phyloP scores from a whole-genome alignment of 768 basidiomycete species.

The Roridomyces roridus region DNA sequence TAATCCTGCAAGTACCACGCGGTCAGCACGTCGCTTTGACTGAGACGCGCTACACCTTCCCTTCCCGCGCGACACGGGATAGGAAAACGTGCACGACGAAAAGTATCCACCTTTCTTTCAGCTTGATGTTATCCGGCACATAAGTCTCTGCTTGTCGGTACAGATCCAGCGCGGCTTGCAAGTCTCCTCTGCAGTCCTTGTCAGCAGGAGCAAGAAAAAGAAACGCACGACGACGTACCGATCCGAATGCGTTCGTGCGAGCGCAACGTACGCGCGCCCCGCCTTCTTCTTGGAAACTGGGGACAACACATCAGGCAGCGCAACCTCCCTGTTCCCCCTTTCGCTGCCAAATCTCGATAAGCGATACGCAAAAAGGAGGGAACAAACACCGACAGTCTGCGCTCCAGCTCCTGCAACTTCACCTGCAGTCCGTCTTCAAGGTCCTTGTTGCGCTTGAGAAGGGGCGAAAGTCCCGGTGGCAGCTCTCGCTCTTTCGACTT shows the following conservation, averaged over 20 bases:
- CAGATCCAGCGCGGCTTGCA: conserved; percentile 80
- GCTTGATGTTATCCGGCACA: conserved; percentile 85
- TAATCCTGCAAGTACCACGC: conserved; percentile 67
- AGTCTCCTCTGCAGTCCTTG: conserved; percentile 62
- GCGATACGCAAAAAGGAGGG: conserved; percentile 2
- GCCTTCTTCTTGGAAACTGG: conserved; percentile 82
- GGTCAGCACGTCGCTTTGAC: background rate
- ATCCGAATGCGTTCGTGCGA: conserved; percentile 81
- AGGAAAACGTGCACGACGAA: conserved; percentile 71
- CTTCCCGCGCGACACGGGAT: conserved; percentile 50
- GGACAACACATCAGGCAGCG: conserved; percentile 67
- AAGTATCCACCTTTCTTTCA: conserved; percentile 88
- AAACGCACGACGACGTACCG: conserved; percentile 55
- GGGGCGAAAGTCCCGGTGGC: conserved; percentile 62
- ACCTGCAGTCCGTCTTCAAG: conserved; percentile 70
- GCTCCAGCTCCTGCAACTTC: conserved; percentile 72
- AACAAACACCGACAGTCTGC: conserved; percentile 63
- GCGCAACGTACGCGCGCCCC: conserved; percentile 82
- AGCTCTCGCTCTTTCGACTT: conserved; percentile 1
- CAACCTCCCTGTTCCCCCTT: conserved; percentile 63
- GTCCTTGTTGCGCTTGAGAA: conserved; percentile 69
- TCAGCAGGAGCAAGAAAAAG: background rate
- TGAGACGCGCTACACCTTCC: conserved; percentile 18
- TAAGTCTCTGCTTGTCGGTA: conserved; percentile 84
- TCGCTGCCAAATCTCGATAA: conserved; percentile 47